A percentile compares a stretch with the other conserved stretches of the same genome.
phyloP scores from a whole-genome alignment of 1,284 basidiomycete species.

The Leccinum subatratum region DNA sequence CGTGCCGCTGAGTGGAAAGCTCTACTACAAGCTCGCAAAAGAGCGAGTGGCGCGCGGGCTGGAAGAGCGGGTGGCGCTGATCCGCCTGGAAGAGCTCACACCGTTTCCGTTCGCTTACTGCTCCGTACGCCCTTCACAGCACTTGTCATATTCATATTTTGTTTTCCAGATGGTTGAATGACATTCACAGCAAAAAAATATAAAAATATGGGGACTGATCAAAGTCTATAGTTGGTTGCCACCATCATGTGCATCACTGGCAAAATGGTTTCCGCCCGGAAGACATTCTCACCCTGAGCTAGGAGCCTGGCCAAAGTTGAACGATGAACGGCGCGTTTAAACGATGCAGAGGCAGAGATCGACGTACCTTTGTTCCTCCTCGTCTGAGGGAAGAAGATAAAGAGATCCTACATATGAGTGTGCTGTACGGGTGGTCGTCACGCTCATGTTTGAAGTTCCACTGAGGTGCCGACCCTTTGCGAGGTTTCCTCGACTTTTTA shows the following conservation, averaged over 20 bases:
- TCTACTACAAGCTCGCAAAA: conserved; percentile 81
- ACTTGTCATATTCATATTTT: neutral
- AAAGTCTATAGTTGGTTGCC: neutral
- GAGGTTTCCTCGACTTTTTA: neutral
- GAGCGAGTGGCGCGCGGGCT: conserved; percentile 52
- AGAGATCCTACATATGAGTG: conserved; percentile 19
- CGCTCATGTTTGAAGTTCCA: conserved; percentile 7
- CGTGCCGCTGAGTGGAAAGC: conserved; percentile 69
- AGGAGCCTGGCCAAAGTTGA: conserved; percentile 14
- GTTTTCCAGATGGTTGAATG: neutral
- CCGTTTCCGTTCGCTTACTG: conserved; percentile 70
- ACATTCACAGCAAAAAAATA: neutral
- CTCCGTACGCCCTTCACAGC: neutral
- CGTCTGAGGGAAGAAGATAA: conserved; percentile 29
- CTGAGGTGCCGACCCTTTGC: neutral
- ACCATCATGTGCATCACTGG: conserved; percentile 7
- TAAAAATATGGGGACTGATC: neutral
- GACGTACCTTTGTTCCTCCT: conserved; percentile 25
- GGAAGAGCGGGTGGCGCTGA: conserved; percentile 54
- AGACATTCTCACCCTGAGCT: conserved; percentile 12
- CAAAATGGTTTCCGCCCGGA: conserved; percentile 23
- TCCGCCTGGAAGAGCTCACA: conserved; percentile 79
- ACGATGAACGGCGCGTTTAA: neutral
- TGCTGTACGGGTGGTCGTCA: conserved; percentile 9
- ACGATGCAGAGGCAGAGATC: neutral